Conservation (phyloP, 1,284 basidiomycete species). For the Puccinia polysora region DNA sequence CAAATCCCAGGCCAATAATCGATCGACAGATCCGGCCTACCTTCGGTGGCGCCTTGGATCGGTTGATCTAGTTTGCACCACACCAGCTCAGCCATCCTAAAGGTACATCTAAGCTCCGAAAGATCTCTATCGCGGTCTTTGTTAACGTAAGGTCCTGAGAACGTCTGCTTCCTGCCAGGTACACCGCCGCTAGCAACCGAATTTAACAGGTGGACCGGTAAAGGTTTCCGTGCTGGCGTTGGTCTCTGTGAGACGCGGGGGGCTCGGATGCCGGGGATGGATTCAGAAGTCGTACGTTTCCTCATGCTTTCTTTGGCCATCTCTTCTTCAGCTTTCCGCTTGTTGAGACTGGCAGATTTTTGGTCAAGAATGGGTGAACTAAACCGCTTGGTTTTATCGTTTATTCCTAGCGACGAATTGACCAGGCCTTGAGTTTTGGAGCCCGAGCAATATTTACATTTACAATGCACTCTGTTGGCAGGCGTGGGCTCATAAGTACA, state of each 20-base stretch:
- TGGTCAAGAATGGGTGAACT: constrained; percentile 28
- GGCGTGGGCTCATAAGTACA: constrained; percentile 57
- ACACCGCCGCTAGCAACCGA: constrained; percentile 11
- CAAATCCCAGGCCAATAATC: constrained; percentile 68
- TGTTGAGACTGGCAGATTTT: constrained; percentile 37
- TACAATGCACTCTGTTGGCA: constrained; percentile 59
- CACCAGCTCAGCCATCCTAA: constrained; percentile 65
- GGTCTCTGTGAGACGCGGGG: constrained; percentile 30
- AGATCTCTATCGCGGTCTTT: constrained; percentile 48
- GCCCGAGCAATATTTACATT: constrained; percentile 72
- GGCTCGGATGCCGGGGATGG: constrained; percentile 50
- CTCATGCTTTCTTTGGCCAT: constrained; percentile 27
- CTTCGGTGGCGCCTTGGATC: constrained; percentile 56
- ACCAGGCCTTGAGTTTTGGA: constrained; percentile 63
- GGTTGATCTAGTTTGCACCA: constrained; percentile 64
- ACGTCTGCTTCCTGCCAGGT: constrained; percentile 39
- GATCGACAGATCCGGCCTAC: constrained; percentile 56
- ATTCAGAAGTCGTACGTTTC: constrained; percentile 9
- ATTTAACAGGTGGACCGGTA: neutral
- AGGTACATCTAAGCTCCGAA: constrained; percentile 58
- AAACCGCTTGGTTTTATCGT: constrained; percentile 48
- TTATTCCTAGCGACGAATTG: constrained; percentile 61
- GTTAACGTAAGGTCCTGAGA: constrained; percentile 45
- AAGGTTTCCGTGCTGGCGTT: neutral
- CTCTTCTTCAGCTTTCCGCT: constrained; percentile 36